Evolutionary conservation across 2,329 filamentous ascomycete species (phyloP).

Genomic region (Aureobasidium pullulans): DNA sequence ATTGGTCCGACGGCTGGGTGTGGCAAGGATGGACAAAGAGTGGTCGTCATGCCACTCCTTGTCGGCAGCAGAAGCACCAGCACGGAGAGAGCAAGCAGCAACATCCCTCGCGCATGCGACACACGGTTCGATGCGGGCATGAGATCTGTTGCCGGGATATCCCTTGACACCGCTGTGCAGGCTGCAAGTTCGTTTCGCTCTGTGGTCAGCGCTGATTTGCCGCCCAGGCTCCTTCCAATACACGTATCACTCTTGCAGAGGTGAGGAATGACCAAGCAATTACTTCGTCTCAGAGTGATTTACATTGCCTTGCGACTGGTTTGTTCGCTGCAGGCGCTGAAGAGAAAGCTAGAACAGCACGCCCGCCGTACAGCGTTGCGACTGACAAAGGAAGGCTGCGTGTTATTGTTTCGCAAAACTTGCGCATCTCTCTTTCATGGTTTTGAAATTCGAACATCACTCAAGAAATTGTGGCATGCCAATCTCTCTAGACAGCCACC

Average conservation of each 20-base stretch:
- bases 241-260: not conserved
- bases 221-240: not conserved
- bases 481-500: constrained; percentile 1
- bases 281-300: constrained; percentile 4
- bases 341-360: not conserved
- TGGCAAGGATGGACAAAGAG: constrained; percentile 15
- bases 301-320: constrained; percentile 7
- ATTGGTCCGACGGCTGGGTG: constrained; percentile 10
- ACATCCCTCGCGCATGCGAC: constrained; percentile 11
- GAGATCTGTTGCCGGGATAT: constrained; percentile 13
- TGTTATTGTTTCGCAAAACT: not conserved
- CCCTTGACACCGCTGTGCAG: constrained; percentile 8
- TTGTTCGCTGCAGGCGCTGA: constrained; percentile 4
- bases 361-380: not conserved
- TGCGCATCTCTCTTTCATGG: not conserved
- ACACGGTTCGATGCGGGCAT: constrained; percentile 9
- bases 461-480: not conserved
- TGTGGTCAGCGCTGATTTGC: constrained; percentile 11
- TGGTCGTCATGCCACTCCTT: constrained; percentile 12
- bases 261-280: constrained; percentile 12
- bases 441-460: not conserved
- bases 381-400: not conserved
- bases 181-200: constrained; percentile 11
- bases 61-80: constrained; percentile 3
- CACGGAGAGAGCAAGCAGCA: constrained; percentile 7